Evolutionary conservation across 768 basidiomycete species (phyloP).

Genomic region (Naematelia aurantialba): DNA sequence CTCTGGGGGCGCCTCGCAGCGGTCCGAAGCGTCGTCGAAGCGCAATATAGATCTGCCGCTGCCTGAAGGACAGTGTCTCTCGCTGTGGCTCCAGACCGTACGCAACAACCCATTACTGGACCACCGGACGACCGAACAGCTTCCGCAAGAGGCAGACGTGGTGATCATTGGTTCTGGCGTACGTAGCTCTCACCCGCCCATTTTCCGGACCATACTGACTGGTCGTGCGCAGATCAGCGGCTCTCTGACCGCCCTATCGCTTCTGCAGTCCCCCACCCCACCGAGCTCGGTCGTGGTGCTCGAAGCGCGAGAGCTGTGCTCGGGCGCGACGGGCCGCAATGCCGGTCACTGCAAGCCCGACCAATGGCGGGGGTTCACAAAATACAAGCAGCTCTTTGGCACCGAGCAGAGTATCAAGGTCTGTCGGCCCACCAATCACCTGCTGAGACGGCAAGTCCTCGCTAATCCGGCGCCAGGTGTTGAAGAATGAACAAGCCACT

Average conservation of each 20-base stretch:
- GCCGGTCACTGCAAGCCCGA: constrained; percentile 27
- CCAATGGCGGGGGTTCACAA: constrained; percentile 24
- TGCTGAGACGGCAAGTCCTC: neutral
- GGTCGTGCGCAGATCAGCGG: constrained; percentile 9
- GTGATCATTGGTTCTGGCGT: constrained; percentile 20
- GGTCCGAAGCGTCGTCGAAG: neutral
- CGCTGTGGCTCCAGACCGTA: constrained; percentile 10
- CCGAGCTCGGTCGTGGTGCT: constrained; percentile 11
- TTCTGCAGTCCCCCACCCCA: constrained; percentile 5
- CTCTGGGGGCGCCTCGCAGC: neutral
- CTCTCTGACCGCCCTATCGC: constrained; percentile 3
- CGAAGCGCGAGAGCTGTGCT: constrained; percentile 14
- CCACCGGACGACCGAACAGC: constrained; percentile 8
- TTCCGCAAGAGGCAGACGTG: constrained; percentile 8
- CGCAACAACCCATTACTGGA: constrained; percentile 12
- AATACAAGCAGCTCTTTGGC: constrained; percentile 21
- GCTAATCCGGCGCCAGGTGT: constrained; percentile 12
- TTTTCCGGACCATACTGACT: neutral
- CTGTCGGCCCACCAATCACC: neutral
- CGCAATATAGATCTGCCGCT: constrained; percentile 3
- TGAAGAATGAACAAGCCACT: constrained; percentile 30
- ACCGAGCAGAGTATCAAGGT: constrained; percentile 24
- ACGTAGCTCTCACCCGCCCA: neutral
- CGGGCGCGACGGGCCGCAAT: constrained; percentile 19
- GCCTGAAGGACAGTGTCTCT: constrained; percentile 11